A percentile compares a stretch with the other conserved stretches of the same genome.
phyloP scores from a whole-genome alignment of 768 basidiomycete species.

The Trametes cingulata region DNA sequence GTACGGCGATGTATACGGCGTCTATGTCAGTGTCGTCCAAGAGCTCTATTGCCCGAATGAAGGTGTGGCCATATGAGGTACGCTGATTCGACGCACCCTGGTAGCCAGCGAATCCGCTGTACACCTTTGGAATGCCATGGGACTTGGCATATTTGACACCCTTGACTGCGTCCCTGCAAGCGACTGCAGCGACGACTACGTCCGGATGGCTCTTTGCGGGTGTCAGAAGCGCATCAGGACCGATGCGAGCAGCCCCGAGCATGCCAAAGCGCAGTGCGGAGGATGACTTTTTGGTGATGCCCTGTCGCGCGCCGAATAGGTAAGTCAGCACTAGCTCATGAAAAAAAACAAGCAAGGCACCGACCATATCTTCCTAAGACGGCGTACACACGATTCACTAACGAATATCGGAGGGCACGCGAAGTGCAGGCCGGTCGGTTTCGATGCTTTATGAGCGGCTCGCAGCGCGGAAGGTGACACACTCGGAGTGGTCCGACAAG shows the following conservation, averaged over 20 bases:
- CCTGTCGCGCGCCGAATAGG: too few relatives aligned
- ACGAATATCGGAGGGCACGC: too few relatives aligned
- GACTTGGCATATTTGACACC: conserved; percentile 57
- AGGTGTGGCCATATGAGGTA: too few relatives aligned
- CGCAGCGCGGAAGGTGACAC: too few relatives aligned
- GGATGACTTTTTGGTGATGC: neutral
- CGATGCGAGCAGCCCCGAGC: conserved; percentile 56
- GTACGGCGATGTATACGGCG: conserved; percentile 33
- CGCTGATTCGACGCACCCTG: conserved; percentile 45
- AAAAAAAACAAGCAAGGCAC: too few relatives aligned
- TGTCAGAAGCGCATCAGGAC: conserved; percentile 48
- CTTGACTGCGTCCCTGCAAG: conserved; percentile 49
- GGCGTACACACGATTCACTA: too few relatives aligned
- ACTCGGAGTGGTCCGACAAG: too few relatives aligned
- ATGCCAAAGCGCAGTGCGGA: conserved; percentile 42
- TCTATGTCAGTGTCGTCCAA: conserved; percentile 34
- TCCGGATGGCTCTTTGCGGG: conserved; percentile 58
- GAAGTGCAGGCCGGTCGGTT: too few relatives aligned
- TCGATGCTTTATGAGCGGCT: too few relatives aligned
- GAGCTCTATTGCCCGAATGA: neutral
- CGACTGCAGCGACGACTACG: conserved; percentile 56
- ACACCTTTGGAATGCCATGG: conserved; percentile 51
- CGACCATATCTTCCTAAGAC: too few relatives aligned
- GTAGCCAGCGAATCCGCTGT: conserved; percentile 48
- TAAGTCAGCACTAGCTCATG: too few relatives aligned